A percentile compares a stretch with the other conserved stretches of the same genome.
Conservation (phyloP, 1,284 basidiomycete genomes). For the Pseudozyma sp. region DNA sequence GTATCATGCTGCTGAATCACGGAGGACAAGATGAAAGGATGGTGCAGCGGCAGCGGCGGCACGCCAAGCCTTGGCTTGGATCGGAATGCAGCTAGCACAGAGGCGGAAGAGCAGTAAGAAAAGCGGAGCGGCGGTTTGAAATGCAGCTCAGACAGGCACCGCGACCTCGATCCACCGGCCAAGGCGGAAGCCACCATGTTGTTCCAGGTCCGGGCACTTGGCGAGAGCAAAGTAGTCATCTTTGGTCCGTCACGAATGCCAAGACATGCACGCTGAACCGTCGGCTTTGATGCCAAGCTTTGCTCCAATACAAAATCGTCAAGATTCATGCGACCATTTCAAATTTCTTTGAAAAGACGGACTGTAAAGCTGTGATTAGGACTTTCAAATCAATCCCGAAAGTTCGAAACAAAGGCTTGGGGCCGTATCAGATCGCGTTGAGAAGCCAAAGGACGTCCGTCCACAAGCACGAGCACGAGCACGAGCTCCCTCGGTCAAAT, state of each 20-base stretch:
- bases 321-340: neutral
- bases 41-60: no score
- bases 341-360: conserved; percentile 2
- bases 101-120: neutral
- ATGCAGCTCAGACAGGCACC: conserved; percentile 14
- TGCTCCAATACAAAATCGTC: conserved; percentile 2
- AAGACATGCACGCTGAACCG: conserved; percentile 42
- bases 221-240: conserved; percentile 16
- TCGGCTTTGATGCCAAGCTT: conserved; percentile 40
- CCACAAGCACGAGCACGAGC: neutral
- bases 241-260: conserved; percentile 19
- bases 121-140: conserved; percentile 37
- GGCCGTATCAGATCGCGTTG: no score
- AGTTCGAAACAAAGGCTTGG: no score
- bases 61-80: neutral
- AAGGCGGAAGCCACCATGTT: neutral
- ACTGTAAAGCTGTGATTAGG: no score
- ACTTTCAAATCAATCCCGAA: no score
- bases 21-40: no score
- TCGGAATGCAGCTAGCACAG: neutral
- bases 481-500: conserved; percentile 2
- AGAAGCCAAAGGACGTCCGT: no score
- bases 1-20: no score
- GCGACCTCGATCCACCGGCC: conserved; percentile 11
- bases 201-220: conserved; percentile 5